Percentiles rank a stretch among this genome's conserved stretches.
These are phyloP conservation scores for Acrodontium crateriforme DNA, from an alignment of 2,329 filamentous ascomycete species.

Conservation along the genomic window DNA sequence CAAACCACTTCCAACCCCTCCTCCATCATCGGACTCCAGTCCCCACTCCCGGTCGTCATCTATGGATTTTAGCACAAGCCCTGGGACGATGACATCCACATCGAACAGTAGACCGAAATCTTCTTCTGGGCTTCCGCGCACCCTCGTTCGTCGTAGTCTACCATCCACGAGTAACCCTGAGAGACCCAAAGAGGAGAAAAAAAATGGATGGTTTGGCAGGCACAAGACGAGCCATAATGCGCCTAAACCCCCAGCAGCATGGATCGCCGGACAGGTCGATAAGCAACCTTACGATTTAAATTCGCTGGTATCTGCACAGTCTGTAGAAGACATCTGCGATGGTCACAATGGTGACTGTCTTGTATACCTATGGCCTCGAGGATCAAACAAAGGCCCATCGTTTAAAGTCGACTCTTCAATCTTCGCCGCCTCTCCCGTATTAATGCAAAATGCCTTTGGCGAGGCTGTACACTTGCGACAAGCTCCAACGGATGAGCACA, in stretches of 20 bases:
- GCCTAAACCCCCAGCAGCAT: slow-evolving; percentile 33
- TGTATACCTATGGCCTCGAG: slow-evolving; percentile 46
- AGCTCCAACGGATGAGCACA: slow-evolving; percentile 18
- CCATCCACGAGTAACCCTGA: no score
- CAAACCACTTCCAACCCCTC: no score
- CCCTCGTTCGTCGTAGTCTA: no score
- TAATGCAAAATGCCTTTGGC: slow-evolving; percentile 43
- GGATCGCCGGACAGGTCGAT: slow-evolving; percentile 45
- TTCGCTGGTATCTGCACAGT: slow-evolving; percentile 36
- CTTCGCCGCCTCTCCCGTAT: slow-evolving; percentile 41
- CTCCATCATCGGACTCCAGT: no score
- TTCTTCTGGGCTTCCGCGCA: no score
- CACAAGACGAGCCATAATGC: slow-evolving; percentile 20
- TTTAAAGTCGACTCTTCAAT: slow-evolving; percentile 48
- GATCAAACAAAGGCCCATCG: slow-evolving; percentile 41
- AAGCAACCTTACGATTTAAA: slow-evolving; percentile 42
- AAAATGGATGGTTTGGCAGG: slow-evolving; percentile 19
- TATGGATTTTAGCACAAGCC: no score
- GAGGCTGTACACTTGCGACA: slow-evolving; percentile 32
- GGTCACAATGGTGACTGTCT: slow-evolving; percentile 44
- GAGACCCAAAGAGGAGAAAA: no score
- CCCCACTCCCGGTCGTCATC: no score
- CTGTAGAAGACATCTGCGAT: slow-evolving; percentile 48
- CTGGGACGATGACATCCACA: no score
- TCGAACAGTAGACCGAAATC: no score